Evolutionary conservation across 768 basidiomycete genomes (phyloP), one percentile per base, ranked within the genome.

Genomic region (Phanerochaete carnosa): DNA sequence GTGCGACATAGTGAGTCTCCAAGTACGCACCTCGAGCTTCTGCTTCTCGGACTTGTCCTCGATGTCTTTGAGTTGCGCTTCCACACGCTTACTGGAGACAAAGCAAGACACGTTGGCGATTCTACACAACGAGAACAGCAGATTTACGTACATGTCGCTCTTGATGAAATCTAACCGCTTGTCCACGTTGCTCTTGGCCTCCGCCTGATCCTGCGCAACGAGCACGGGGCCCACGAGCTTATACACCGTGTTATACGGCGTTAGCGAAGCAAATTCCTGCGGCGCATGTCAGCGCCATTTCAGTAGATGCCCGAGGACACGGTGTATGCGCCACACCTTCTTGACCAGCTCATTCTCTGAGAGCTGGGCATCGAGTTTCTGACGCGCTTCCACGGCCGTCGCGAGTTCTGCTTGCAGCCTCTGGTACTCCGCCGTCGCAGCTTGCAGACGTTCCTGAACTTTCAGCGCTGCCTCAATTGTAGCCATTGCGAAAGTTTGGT

Each of bases 311-410:
- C 61, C 32, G 54, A 26, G 29, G 29, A 26, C 11, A 29, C 35
- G 45, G 55, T n/a, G 47, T n/a, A 45, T 28, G 16, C 45, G 55
- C 43, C 72, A 22, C 39, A 89, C 95, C 83, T 95, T 92, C 72
- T 93, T 87, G 47, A 98, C 96, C 51, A 87, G 77, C 73, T 97
- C 92, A 74, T 95, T 97, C 76, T 98, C 96, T 6, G 89, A 87
- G 46, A 89, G 75, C 71, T 97, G 95, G 0, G 94, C 87, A 62
- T 96, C 96, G n/a, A 98, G 81, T 56, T 85, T 82, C 66, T 96
- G 93, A 46, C 90, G 80, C 16, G 86, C 88, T 65, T 94, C 92
- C 37, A 98, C 88, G 3, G 83, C 79, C 58, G 77, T 79, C 0
- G 87, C 79, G 43, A 94, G 76, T 62, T 95, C n/a, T n/a, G n/a